Percentiles rank a stretch among this genome's conserved stretches.
phyloP scores from a whole-genome alignment of 1,139 yeast genomes.

The Spathaspora sp. region DNA sequence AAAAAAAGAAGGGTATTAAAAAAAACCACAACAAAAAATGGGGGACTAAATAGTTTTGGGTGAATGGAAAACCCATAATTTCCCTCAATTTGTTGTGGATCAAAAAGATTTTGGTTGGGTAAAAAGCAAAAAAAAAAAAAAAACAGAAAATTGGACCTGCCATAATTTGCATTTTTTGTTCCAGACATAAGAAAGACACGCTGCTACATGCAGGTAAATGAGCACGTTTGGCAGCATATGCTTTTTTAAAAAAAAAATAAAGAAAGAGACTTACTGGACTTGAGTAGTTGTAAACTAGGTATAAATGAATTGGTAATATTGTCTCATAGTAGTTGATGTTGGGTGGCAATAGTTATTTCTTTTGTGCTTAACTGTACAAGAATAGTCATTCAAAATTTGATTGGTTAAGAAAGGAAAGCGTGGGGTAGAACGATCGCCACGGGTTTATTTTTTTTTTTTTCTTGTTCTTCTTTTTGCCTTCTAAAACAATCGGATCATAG shows the following conservation, averaged over 20 bases:
- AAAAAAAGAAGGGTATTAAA: not conserved
- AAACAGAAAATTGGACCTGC: not conserved
- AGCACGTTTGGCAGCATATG: too few relatives aligned
- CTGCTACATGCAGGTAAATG: not conserved
- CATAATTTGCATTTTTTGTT: too few relatives aligned
- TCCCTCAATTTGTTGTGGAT: constrained; percentile 1
- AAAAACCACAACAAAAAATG: constrained; percentile 1
- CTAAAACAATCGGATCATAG: not conserved
- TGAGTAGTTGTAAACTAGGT: too few relatives aligned
- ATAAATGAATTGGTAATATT: not conserved
- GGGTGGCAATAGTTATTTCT: not conserved
- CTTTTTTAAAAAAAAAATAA: too few relatives aligned
- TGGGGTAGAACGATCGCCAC: constrained; percentile 2
- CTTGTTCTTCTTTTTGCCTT: not conserved
- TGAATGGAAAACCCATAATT: not conserved
- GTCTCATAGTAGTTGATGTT: not conserved
- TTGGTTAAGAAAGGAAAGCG: constrained; percentile 1
- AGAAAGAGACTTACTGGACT: too few relatives aligned
- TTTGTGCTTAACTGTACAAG: not conserved
- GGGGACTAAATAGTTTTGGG: constrained; percentile 1
- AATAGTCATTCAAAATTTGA: not conserved
- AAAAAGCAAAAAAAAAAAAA: not conserved
- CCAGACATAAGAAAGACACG: not conserved
- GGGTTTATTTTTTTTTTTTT: not conserved
- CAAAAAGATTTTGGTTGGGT: constrained; percentile 2